Conservation (phyloP, 2,329 filamentous ascomycete species). For the Pezicula carpinea region DNA sequence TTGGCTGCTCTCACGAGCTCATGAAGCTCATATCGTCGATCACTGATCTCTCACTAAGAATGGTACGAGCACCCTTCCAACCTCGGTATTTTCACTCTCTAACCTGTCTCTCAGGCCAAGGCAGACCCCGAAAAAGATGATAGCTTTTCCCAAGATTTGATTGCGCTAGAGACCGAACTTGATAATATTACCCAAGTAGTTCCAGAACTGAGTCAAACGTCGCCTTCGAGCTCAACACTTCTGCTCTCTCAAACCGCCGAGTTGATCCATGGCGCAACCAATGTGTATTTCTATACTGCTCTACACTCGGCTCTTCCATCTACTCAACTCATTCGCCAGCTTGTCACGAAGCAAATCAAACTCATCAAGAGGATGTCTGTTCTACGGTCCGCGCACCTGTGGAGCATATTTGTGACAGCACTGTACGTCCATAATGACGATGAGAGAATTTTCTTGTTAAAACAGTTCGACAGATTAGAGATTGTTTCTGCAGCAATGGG, state of each 20-base stretch:
- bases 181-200: conserved; percentile 8
- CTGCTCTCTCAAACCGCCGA: conserved; percentile 7
- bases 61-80: neutral
- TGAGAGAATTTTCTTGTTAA: conserved; percentile 12
- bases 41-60: conserved; percentile 7
- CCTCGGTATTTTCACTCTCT: neutral
- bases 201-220: neutral
- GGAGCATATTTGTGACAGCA: conserved; percentile 14
- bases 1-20: conserved; percentile 10
- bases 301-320: conserved; percentile 9
- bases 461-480: conserved; percentile 11
- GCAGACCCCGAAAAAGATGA: neutral
- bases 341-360: conserved; percentile 7
- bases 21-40: conserved; percentile 10
- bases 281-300: conserved; percentile 12
- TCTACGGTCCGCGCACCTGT: conserved; percentile 10
- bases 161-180: conserved; percentile 4
- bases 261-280: conserved; percentile 9
- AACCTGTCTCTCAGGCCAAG: neutral
- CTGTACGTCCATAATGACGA: conserved; percentile 10
- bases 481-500: conserved; percentile 6
- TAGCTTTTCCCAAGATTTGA: neutral
- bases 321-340: conserved; percentile 5
- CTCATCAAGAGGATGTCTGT: conserved; percentile 3
- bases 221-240: neutral